Conservation (phyloP, 2,329 filamentous ascomycete species). For the Aspergillus brasiliensis region DNA sequence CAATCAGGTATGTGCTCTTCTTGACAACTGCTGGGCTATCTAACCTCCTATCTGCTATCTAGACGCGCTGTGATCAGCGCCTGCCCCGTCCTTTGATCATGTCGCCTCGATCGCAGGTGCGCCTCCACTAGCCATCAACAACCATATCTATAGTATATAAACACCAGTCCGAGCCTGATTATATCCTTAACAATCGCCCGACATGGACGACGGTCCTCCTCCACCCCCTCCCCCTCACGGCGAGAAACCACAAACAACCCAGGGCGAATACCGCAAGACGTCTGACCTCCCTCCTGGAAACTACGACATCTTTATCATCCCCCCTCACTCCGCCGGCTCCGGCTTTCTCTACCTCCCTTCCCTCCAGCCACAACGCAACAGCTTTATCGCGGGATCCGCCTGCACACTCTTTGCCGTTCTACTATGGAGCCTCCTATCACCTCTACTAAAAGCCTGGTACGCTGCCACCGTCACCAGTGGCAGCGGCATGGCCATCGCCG, state of each 20-base stretch:
- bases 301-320: conserved; percentile 97
- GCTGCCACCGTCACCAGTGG: conserved; percentile 69
- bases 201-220: conserved; percentile 46
- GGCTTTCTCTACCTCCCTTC: conserved; percentile 96
- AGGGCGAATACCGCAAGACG: conserved; percentile 49
- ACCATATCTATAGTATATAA: conserved; percentile 4
- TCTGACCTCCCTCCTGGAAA: conserved; percentile 78
- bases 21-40: background rate
- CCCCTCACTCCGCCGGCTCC: conserved; percentile 82
- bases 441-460: conserved; percentile 74
- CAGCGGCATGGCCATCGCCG: conserved; percentile 70
- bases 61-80: background rate
- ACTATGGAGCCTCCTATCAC: conserved; percentile 72
- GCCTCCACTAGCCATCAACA: background rate
- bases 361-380: conserved; percentile 80
- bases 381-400: conserved; percentile 84
- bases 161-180: background rate
- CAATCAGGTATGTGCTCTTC: background rate
- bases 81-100: background rate
- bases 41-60: background rate
- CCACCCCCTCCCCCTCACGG: conserved; percentile 87
- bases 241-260: conserved; percentile 68
- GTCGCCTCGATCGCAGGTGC: background rate
- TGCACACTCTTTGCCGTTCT: conserved; percentile 72
- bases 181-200: conserved; percentile 3